These are phyloP conservation scores for Ogataea methanolica DNA, from an alignment of 805 yeast species.

Conservation along the genomic window DNA sequence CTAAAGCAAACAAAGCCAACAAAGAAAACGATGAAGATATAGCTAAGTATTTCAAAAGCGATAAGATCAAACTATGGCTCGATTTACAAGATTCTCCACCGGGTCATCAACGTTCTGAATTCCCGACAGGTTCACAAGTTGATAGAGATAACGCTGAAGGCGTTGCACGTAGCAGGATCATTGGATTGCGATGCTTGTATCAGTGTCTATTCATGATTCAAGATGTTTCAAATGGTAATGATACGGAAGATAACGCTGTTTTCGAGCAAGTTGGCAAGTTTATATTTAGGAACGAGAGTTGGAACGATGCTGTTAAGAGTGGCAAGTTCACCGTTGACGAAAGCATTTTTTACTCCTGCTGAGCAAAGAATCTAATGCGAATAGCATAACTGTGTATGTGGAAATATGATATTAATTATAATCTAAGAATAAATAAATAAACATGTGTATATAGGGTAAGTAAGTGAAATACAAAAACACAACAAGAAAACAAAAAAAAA, in stretches of 20 bases:
- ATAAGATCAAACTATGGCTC: conserved; percentile 25
- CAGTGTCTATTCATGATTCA: conserved; percentile 34
- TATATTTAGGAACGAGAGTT: conserved; percentile 39
- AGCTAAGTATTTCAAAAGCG: conserved; percentile 10
- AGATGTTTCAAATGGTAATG: background rate
- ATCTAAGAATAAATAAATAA: background rate
- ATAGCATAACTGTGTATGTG: background rate
- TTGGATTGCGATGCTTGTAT: conserved; percentile 40
- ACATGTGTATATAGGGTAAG: background rate
- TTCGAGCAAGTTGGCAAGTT: conserved; percentile 34
- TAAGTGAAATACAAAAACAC: background rate
- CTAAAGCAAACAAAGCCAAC: conserved; percentile 12
- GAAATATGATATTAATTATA: background rate
- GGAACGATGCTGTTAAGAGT: conserved; percentile 33
- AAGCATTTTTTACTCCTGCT: conserved; percentile 31
- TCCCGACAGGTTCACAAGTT: conserved; percentile 53
- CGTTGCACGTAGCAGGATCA: conserved; percentile 27
- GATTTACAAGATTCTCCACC: conserved; percentile 41
- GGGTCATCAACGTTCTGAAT: conserved; percentile 55
- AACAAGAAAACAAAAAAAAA: background rate
- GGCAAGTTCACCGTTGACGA: conserved; percentile 32
- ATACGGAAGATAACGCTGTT: background rate
- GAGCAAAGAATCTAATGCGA: background rate
- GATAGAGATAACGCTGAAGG: conserved; percentile 30
- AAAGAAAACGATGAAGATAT: conserved; percentile 7